A percentile compares a stretch with the other conserved stretches of the same genome.
phyloP scores from a whole-genome alignment of 2,329 filamentous ascomycete species.

The Rutstroemia sp. region DNA sequence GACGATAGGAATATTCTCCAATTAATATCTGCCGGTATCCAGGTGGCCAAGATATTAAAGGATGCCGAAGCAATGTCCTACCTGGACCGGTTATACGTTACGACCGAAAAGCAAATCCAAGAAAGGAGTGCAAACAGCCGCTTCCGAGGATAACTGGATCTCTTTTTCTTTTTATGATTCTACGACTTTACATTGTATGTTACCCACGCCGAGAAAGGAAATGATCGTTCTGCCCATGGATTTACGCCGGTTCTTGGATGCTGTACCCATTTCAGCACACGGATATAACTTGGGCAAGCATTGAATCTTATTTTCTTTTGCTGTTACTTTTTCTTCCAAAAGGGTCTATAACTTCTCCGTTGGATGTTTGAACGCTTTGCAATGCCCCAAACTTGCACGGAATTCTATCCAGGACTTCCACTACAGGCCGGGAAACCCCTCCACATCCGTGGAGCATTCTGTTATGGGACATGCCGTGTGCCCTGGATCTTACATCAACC shows the following conservation, averaged over 20 bases:
- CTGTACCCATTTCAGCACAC: background rate
- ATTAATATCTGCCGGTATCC: constrained; percentile 77
- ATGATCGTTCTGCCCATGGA: background rate
- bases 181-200: constrained; percentile 18
- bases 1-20: constrained; percentile 86
- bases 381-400: background rate
- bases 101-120: constrained; percentile 72
- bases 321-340: background rate
- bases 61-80: constrained; percentile 37
- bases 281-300: background rate
- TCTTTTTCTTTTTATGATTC: constrained; percentile 13
- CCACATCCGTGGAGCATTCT: background rate
- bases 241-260: background rate
- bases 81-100: constrained; percentile 72
- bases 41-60: constrained; percentile 81
- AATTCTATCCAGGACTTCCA: background rate
- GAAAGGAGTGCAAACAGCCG: constrained; percentile 43
- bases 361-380: background rate
- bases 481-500: no score
- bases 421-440: background rate
- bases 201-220: background rate
- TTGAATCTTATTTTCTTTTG: background rate
- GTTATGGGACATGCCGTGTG: no score
- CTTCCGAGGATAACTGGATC: constrained; percentile 20
- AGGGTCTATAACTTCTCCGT: background rate